Conservation (phyloP, 108 stramenopile species). For the Skeletonema tropicum region DNA sequence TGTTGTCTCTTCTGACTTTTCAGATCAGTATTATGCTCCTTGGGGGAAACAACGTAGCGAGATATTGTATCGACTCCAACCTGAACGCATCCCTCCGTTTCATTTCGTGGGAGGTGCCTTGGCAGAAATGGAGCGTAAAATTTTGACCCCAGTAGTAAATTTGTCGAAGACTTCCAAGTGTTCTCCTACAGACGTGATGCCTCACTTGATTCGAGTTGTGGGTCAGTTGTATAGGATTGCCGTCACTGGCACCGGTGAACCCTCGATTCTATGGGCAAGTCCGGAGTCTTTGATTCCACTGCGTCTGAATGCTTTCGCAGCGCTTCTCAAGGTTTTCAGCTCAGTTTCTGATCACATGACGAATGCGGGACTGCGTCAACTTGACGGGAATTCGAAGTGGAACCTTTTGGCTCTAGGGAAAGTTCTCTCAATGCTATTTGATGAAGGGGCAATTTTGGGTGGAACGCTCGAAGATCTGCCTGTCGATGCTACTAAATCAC, state of each 20-base stretch:
- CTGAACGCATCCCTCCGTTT: slow-evolving; percentile 60
- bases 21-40: slow-evolving; percentile 41
- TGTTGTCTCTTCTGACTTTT: slow-evolving; percentile 44
- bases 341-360: slow-evolving; percentile 66
- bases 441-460: slow-evolving; percentile 56
- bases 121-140: slow-evolving; percentile 48
- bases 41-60: slow-evolving; percentile 53
- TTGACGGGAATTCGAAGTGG: slow-evolving; percentile 76
- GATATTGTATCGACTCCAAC: slow-evolving; percentile 43
- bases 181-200: slow-evolving; percentile 54
- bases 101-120: slow-evolving; percentile 47
- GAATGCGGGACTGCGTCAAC: slow-evolving; percentile 70
- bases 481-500: not conserved
- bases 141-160: slow-evolving; percentile 40
- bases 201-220: slow-evolving; percentile 63
- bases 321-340: slow-evolving; percentile 67
- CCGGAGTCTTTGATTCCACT: slow-evolving; percentile 75
- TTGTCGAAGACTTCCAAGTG: slow-evolving; percentile 68
- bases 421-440: slow-evolving; percentile 66
- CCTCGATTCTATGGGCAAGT: slow-evolving; percentile 79
- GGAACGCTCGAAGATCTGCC: slow-evolving; percentile 35
- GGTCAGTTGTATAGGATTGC: slow-evolving; percentile 64
- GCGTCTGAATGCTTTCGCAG: slow-evolving; percentile 81
- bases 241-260: slow-evolving; percentile 67
- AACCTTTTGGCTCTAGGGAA: slow-evolving; percentile 56